Evolutionary conservation across 768 basidiomycete genomes (phyloP).

Genomic region (Phaffia tasmanica): DNA sequence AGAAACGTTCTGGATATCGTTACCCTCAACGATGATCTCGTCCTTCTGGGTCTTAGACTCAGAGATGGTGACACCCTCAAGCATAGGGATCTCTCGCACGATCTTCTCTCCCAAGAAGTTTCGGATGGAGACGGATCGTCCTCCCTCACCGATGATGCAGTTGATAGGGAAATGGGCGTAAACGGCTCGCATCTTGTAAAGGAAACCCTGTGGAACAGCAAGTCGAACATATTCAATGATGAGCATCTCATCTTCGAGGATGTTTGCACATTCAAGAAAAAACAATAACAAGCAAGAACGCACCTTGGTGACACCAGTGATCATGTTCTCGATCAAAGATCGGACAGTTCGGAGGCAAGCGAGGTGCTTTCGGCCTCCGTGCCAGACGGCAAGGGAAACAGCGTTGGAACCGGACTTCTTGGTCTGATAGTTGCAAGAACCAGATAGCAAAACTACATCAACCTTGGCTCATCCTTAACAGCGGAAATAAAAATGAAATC

Average conservation of each 20-base stretch:
- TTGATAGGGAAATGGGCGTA: slow-evolving; percentile 99
- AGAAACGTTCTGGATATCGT: slow-evolving; percentile 92
- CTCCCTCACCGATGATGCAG: slow-evolving; percentile 75
- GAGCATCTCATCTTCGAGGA: not conserved
- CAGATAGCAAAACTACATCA: not conserved
- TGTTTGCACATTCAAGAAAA: not conserved
- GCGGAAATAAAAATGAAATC: slow-evolving; percentile 41
- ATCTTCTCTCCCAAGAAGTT: slow-evolving; percentile 69
- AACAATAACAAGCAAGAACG: slow-evolving; percentile 26
- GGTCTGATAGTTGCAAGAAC: slow-evolving; percentile 29
- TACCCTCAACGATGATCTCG: slow-evolving; percentile 83
- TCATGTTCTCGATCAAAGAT: slow-evolving; percentile 92
- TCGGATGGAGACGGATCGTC: slow-evolving; percentile 69
- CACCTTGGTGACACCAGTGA: slow-evolving; percentile 91
- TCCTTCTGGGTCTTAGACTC: slow-evolving; percentile 92
- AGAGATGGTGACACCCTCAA: slow-evolving; percentile 67
- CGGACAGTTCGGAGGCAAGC: slow-evolving; percentile 94
- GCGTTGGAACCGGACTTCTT: slow-evolving; percentile 52
- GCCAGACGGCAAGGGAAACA: slow-evolving; percentile 91
- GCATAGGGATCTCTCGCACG: slow-evolving; percentile 84
- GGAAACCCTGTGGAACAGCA: slow-evolving; percentile 64
- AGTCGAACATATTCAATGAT: not conserved
- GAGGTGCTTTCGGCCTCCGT: slow-evolving; percentile 94
- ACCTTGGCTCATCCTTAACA: not conserved
- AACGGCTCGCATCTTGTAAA: slow-evolving; percentile 99